These are phyloP conservation scores for Xylariaceae sp. DNA, from an alignment of 2,329 filamentous ascomycete species.

Conservation along the genomic window DNA sequence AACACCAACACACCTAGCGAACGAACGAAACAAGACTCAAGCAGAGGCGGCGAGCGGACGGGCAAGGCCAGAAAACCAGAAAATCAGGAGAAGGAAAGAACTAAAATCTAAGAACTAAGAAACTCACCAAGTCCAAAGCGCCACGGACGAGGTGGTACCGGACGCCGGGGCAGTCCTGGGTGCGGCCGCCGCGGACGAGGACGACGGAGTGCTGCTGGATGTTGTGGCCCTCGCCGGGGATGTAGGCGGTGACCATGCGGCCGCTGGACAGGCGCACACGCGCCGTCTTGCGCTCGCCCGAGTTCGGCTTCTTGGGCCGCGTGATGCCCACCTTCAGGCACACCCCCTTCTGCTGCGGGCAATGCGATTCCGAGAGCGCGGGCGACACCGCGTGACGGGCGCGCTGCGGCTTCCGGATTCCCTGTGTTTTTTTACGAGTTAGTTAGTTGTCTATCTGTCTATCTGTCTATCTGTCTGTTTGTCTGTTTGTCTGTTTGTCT, in stretches of 20 bases:
- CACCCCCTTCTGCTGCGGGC: conserved; percentile 90
- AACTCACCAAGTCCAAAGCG: conserved; percentile 85
- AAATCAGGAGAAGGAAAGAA: not conserved
- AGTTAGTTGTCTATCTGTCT: too few relatives aligned
- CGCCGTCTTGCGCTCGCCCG: conserved; percentile 92
- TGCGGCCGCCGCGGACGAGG: conserved; percentile 87
- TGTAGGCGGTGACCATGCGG: conserved; percentile 87
- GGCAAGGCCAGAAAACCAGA: not conserved
- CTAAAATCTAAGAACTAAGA: too few relatives aligned
- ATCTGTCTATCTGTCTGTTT: too few relatives aligned
- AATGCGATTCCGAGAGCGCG: conserved; percentile 68
- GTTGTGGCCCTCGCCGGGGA: conserved; percentile 97
- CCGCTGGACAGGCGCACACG: conserved; percentile 88
- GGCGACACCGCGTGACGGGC: conserved; percentile 88
- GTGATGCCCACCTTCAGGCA: conserved; percentile 92
- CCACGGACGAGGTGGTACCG: conserved; percentile 92
- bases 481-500: too few relatives aligned
- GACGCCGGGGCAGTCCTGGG: conserved; percentile 98
- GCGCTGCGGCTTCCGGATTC: conserved; percentile 77
- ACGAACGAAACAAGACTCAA: not conserved
- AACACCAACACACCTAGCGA: not conserved
- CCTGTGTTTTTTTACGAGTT: too few relatives aligned
- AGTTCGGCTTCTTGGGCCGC: conserved; percentile 98
- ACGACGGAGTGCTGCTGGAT: conserved; percentile 99
- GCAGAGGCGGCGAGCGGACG: not conserved